Conservation (phyloP, 2,329 filamentous ascomycete species). For the Aspergillus luchuensis region DNA sequence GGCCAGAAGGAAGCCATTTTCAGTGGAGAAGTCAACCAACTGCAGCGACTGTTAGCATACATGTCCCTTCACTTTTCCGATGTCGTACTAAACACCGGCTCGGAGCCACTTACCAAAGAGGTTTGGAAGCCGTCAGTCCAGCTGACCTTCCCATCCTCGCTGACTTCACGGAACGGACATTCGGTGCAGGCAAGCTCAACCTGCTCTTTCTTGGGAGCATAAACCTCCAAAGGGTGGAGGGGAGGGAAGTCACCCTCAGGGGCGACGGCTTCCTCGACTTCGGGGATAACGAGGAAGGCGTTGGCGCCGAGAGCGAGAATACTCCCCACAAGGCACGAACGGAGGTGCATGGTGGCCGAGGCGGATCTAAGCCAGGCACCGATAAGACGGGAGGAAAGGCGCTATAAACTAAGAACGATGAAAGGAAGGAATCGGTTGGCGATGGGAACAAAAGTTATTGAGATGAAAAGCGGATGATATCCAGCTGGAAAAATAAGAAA, state of each 20-base stretch:
- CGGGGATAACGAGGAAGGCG: constrained; percentile 43
- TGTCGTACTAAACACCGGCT: neutral
- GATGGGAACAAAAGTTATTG: neutral
- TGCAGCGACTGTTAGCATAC: constrained; percentile 18
- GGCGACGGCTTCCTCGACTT: constrained; percentile 30
- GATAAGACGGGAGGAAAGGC: constrained; percentile 12
- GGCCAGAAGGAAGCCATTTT: constrained; percentile 37
- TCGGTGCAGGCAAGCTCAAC: constrained; percentile 41
- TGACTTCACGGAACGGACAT: constrained; percentile 41
- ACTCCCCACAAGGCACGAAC: constrained; percentile 39
- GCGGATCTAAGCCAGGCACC: constrained; percentile 13
- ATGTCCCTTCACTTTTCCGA: neutral
- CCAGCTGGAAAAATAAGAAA: neutral
- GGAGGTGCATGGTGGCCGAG: constrained; percentile 36
- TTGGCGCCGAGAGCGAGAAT: constrained; percentile 38
- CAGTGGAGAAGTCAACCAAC: constrained; percentile 41
- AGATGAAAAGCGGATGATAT: constrained; percentile 7
- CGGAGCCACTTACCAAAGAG: constrained; percentile 35
- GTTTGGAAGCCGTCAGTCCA: constrained; percentile 41
- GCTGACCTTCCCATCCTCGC: constrained; percentile 31
- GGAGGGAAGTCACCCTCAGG: constrained; percentile 27
- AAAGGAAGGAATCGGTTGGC: neutral
- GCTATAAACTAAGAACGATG: neutral
- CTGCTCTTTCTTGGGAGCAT: constrained; percentile 29
- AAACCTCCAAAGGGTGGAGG: constrained; percentile 29